phyloP scores from a whole-genome alignment of 2,329 filamentous ascomycete species.

The Alternaria alternata region DNA sequence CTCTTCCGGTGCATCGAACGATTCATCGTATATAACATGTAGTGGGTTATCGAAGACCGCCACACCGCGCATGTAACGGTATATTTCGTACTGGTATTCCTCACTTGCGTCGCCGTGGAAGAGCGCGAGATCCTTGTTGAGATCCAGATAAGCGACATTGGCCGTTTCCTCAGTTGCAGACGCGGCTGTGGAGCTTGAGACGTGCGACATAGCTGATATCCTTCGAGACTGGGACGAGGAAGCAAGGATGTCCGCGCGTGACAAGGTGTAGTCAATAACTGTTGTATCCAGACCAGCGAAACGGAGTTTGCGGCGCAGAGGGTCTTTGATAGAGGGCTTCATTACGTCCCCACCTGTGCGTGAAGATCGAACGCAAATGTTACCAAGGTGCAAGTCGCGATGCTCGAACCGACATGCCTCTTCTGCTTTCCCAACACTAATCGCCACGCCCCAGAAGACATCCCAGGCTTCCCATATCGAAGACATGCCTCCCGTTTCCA shows the following conservation, averaged over 20 bases:
- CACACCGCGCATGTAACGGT: constrained; percentile 60
- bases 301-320: constrained; percentile 53
- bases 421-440: constrained; percentile 69
- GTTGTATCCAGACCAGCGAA: constrained; percentile 67
- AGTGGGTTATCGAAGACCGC: constrained; percentile 57
- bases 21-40: constrained; percentile 11
- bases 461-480: constrained; percentile 63
- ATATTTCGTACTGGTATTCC: constrained; percentile 66
- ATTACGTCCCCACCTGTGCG: constrained; percentile 34
- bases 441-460: constrained; percentile 72
- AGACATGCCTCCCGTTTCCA: constrained; percentile 46
- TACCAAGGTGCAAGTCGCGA: constrained; percentile 72
- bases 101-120: constrained; percentile 58
- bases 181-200: constrained; percentile 8
- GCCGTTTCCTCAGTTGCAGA: constrained; percentile 1
- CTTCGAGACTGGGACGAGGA: constrained; percentile 12
- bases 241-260: constrained; percentile 62
- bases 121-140: constrained; percentile 54
- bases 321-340: constrained; percentile 46
- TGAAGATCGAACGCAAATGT: constrained; percentile 64
- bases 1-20: background rate
- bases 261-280: constrained; percentile 73
- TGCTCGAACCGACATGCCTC: constrained; percentile 69
- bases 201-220: constrained; percentile 22
- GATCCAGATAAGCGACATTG: constrained; percentile 56